phyloP scores from a whole-genome alignment of 164 flowering plant genomes.

The Piper betle region DNA sequence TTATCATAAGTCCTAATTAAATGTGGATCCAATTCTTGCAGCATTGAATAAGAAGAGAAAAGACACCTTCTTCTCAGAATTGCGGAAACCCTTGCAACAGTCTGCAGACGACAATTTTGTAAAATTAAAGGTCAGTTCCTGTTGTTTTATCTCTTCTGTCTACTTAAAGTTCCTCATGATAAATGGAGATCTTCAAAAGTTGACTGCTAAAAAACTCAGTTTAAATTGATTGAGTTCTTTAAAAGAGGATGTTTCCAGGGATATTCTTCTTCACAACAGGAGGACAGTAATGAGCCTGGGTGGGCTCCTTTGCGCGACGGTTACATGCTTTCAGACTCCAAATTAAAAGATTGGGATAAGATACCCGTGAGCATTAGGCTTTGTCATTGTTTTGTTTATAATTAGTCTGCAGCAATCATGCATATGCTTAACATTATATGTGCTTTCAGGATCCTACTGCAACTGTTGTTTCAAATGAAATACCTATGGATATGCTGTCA shows the following conservation, averaged over 20 bases:
- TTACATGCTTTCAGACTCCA: constrained; percentile 73
- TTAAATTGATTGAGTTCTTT: not conserved
- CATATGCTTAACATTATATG: not conserved
- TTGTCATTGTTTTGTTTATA: not conserved
- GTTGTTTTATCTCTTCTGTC: not conserved
- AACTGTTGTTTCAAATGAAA: constrained; percentile 5
- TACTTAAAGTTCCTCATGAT: not conserved
- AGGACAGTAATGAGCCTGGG: constrained; percentile 40
- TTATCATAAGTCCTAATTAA: not conserved
- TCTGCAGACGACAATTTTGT: constrained; percentile 13
- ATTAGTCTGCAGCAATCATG: not conserved
- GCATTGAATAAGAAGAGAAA: constrained; percentile 54
- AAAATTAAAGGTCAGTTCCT: constrained; percentile 22
- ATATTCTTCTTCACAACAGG: constrained; percentile 9
- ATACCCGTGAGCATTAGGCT: constrained; percentile 35
- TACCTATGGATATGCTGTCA: constrained; percentile 13
- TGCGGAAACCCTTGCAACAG: constrained; percentile 37
- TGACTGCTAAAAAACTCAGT: not conserved
- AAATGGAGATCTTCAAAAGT: not conserved
- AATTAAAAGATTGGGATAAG: constrained; percentile 90
- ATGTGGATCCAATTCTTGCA: constrained; percentile 16
- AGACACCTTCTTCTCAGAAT: constrained; percentile 69
- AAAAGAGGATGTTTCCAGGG: constrained; percentile 21
- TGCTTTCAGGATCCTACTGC: constrained; percentile 8
- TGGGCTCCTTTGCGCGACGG: constrained; percentile 90